A percentile compares a stretch with the other conserved stretches of the same genome.
Conservation (phyloP, 208 protist species). For the Angomonas desouzai region DNA sequence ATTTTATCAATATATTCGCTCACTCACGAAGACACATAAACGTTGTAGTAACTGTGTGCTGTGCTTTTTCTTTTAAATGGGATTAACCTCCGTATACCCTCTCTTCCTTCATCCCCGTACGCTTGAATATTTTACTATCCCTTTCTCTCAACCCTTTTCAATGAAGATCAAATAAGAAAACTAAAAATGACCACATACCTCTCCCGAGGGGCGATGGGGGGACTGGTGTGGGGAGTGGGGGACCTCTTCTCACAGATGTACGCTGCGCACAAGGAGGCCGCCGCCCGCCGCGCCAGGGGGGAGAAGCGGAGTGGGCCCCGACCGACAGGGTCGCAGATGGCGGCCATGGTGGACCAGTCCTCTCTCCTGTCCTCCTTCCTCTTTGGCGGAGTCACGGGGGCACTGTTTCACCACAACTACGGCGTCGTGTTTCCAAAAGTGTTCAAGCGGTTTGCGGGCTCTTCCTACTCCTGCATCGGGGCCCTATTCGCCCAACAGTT, state of each 20-base stretch:
- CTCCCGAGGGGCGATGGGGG: conserved; percentile 17
- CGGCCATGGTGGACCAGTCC: conserved; percentile 48
- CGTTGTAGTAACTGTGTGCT: too few species aligned
- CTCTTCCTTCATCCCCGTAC: conserved; percentile 22
- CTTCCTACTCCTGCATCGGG: conserved; percentile 33
- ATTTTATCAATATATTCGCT: too few species aligned
- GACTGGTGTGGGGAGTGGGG: conserved; percentile 32
- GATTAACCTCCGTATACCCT: too few species aligned
- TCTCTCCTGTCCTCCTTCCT: conserved; percentile 32
- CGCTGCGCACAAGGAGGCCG: conserved; percentile 46
- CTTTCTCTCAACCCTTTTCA: too few species aligned
- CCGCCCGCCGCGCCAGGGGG: conserved; percentile 28
- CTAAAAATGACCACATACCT: conserved; percentile 14
- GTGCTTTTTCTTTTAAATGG: too few species aligned
- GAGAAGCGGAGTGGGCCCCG: conserved; percentile 31
- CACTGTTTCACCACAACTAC: conserved; percentile 14
- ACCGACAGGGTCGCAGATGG: conserved; percentile 43
- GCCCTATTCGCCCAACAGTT: conserved; percentile 62
- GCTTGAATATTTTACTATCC: background rate
- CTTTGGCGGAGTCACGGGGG: conserved; percentile 43
- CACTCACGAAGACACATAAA: too few species aligned
- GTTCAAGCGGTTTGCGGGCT: conserved; percentile 31
- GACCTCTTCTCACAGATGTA: conserved; percentile 80
- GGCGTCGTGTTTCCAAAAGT: conserved; percentile 20
- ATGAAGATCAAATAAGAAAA: background rate